Percentiles rank a stretch among this genome's conserved stretches.
phyloP scores from a whole-genome alignment of 192 early-diverging fungal genomes.

The Tieghemiomyces parasiticus region DNA sequence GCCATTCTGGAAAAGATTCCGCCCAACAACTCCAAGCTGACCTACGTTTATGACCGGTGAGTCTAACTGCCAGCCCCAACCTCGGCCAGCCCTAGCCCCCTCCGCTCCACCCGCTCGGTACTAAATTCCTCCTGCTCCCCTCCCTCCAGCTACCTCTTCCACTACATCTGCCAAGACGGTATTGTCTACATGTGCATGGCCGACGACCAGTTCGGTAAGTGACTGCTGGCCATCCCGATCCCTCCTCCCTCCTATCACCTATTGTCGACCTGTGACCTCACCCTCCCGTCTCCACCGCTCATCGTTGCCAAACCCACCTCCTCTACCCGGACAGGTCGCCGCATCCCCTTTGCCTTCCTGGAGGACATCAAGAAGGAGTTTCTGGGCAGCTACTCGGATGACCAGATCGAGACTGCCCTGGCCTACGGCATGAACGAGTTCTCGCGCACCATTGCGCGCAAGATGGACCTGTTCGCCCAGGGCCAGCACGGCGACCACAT shows the following conservation, averaged over 20 bases:
- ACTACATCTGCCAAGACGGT: slow-evolving; percentile 68
- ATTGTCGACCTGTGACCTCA: too few species aligned
- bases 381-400: slow-evolving; percentile 34
- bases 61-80: neutral
- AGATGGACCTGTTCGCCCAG: slow-evolving; percentile 73
- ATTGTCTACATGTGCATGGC: slow-evolving; percentile 82
- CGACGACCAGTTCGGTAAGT: slow-evolving; percentile 45
- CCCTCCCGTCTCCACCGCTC: too few species aligned
- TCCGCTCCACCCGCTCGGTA: neutral
- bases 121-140: neutral
- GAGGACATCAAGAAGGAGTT: slow-evolving; percentile 63
- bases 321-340: slow-evolving; percentile 37
- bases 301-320: too few species aligned
- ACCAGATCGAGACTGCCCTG: slow-evolving; percentile 33
- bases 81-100: neutral
- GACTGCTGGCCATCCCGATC: slow-evolving; percentile 13
- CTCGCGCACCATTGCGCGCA: slow-evolving; percentile 55
- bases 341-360: slow-evolving; percentile 81
- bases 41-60: slow-evolving; percentile 80
- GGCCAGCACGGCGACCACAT: slow-evolving; percentile 57
- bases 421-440: slow-evolving; percentile 76
- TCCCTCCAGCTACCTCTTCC: slow-evolving; percentile 62
- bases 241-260: neutral
- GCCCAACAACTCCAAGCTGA: slow-evolving; percentile 78
- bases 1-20: slow-evolving; percentile 82